These are phyloP conservation scores for Cercospora citrullina DNA, from an alignment of 2,329 filamentous ascomycete species.

Conservation along the genomic window DNA sequence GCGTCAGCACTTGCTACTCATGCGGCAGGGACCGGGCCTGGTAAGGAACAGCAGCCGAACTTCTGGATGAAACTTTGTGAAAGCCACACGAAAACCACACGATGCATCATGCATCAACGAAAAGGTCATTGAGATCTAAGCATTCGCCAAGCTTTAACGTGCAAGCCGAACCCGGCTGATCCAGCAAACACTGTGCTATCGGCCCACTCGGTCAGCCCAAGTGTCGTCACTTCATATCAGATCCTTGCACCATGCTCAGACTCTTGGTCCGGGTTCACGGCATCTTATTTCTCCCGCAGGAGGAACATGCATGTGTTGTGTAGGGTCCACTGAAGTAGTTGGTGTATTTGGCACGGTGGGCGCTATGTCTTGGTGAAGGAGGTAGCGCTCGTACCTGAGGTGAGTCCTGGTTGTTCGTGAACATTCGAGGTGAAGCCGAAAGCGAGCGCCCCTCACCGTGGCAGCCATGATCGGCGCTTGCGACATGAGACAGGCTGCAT, in stretches of 20 bases:
- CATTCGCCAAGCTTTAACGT: not conserved
- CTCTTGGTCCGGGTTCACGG: not conserved
- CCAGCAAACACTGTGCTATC: not conserved
- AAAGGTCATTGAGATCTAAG: not conserved
- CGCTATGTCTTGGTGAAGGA: not conserved
- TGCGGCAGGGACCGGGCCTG: not conserved
- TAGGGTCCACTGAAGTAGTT: not conserved
- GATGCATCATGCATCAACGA: not conserved
- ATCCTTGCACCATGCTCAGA: not conserved
- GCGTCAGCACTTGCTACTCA: not conserved
- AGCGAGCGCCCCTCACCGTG: not conserved
- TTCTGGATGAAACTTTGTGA: not conserved
- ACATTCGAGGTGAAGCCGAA: not conserved
- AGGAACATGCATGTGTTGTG: not conserved
- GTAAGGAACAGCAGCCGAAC: not conserved
- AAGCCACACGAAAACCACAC: not conserved
- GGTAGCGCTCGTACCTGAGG: not conserved
- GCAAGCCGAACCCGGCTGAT: not conserved
- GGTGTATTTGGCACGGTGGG: not conserved
- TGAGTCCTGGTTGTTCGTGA: not conserved
- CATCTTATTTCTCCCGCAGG: not conserved
- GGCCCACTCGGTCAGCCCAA: not conserved
- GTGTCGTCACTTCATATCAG: conserved; percentile 3
- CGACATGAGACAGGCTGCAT: not conserved
- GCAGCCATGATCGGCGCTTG: not conserved